Conservation (phyloP, 2,329 filamentous ascomycete genomes). For the Coleophoma eucalyptorum region DNA sequence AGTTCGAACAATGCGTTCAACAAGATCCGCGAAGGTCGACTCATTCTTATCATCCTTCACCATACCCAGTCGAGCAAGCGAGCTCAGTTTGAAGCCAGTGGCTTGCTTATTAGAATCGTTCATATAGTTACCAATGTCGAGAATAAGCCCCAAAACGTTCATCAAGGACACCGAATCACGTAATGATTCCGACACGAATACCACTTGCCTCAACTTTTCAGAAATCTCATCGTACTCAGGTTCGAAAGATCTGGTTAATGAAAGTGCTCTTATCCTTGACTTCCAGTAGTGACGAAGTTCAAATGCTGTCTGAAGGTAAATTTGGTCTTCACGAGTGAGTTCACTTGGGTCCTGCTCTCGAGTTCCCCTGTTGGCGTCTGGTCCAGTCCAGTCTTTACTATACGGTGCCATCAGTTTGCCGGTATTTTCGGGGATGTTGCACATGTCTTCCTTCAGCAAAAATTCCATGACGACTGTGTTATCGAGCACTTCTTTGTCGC, state of each 20-base stretch:
- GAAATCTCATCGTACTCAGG: slow-evolving; percentile 89
- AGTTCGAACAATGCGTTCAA: slow-evolving; percentile 92
- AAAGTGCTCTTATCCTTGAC: slow-evolving; percentile 87
- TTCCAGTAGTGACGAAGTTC: slow-evolving; percentile 99
- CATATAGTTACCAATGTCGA: slow-evolving; percentile 99
- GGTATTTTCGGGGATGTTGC: slow-evolving; percentile 86
- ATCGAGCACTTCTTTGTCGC: slow-evolving; percentile 82
- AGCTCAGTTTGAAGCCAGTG: slow-evolving; percentile 95
- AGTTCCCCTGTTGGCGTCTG: slow-evolving; percentile 71
- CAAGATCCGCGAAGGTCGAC: slow-evolving; percentile 89
- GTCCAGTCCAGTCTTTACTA: slow-evolving; percentile 92
- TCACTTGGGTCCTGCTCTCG: slow-evolving; percentile 85
- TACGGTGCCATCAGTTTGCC: slow-evolving; percentile 92
- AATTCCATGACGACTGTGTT: slow-evolving; percentile 96
- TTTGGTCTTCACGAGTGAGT: slow-evolving; percentile 90
- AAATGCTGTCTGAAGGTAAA: slow-evolving; percentile 89
- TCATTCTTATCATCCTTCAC: slow-evolving; percentile 99
- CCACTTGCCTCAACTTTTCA: slow-evolving; percentile 79
- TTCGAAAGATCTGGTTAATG: slow-evolving; percentile 80
- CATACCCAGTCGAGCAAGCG: slow-evolving; percentile 88
- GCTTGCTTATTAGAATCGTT: slow-evolving; percentile 99
- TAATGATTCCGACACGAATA: slow-evolving; percentile 81
- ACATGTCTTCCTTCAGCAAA: slow-evolving; percentile 86
- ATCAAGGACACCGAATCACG: slow-evolving; percentile 90
- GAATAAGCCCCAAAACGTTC: slow-evolving; percentile 91